Percentiles rank a stretch among this genome's conserved stretches.
Evolutionary conservation across 306 rosid genomes (phyloP).

Genomic region (Mucuna pruriens): DNA sequence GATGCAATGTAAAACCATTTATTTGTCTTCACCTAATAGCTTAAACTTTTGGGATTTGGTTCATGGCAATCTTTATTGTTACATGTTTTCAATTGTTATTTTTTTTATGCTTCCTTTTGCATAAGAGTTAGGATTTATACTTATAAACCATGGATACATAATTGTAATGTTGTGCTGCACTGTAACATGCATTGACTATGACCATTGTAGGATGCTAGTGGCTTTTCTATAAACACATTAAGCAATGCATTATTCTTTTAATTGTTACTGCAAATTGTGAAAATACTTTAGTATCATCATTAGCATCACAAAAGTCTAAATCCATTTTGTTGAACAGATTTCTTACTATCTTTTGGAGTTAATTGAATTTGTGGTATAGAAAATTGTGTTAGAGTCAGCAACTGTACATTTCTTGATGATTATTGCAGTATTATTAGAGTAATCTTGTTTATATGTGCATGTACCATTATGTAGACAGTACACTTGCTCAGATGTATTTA

Average conservation of each 20-base stretch:
- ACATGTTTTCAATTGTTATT: background rate
- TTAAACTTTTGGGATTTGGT: background rate
- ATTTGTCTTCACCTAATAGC: background rate
- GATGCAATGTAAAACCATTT: background rate
- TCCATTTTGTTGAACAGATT: background rate
- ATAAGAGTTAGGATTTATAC: background rate
- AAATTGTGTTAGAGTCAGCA: constrained; percentile 8
- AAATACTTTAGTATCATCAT: background rate
- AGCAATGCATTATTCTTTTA: background rate
- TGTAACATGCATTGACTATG: background rate
- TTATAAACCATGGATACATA: background rate
- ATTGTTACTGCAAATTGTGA: background rate
- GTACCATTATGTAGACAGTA: background rate
- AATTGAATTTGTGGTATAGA: constrained; percentile 1
- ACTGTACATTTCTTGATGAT: constrained; percentile 23
- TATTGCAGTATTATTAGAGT: constrained; percentile 29
- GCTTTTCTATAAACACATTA: background rate
- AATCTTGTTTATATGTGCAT: constrained; percentile 16
- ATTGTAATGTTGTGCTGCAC: background rate
- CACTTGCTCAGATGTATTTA: constrained; percentile 19
- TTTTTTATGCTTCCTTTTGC: background rate
- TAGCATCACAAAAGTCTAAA: background rate
- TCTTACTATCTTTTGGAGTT: background rate
- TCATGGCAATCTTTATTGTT: background rate
- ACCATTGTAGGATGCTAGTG: background rate